Conservation (phyloP, 108 stramenopile genomes). For the Mayamaea pseudoterrestris region DNA sequence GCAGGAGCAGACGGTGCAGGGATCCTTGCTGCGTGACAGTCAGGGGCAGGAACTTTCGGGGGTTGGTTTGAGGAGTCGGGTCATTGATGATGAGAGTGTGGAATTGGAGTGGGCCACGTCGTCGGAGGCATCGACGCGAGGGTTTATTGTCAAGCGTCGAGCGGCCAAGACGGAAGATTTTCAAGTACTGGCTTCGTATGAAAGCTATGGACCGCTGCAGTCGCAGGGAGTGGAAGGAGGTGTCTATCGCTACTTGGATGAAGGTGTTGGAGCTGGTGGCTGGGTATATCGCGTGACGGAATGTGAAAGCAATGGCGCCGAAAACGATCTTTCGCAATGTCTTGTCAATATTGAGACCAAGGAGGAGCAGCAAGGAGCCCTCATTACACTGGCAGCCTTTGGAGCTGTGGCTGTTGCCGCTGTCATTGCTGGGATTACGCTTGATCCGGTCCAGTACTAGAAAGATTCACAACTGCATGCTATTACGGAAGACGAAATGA, state of each 20-base stretch:
- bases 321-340: conserved; percentile 74
- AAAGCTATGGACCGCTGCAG: conserved; percentile 65
- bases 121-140: conserved; percentile 57
- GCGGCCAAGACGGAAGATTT: conserved; percentile 73
- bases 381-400: conserved; percentile 72
- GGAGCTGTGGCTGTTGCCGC: conserved; percentile 40
- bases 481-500: too few species aligned
- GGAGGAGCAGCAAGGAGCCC: conserved; percentile 67
- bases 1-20: conserved; percentile 44
- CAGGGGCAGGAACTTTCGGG: conserved; percentile 80
- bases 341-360: conserved; percentile 81
- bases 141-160: conserved; percentile 76
- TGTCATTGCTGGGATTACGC: conserved; percentile 58
- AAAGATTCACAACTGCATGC: too few species aligned
- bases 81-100: conserved; percentile 53
- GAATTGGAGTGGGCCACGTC: conserved; percentile 79
- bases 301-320: conserved; percentile 47
- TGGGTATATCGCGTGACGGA: conserved; percentile 87
- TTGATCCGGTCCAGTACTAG: conserved; percentile 57
- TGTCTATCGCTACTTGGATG: conserved; percentile 61
- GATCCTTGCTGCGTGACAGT: conserved; percentile 55
- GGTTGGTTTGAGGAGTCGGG: conserved; percentile 55
- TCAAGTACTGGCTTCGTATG: conserved; percentile 45
- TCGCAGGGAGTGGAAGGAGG: conserved; percentile 67
- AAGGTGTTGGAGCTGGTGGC: conserved; percentile 47